Evolutionary conservation across 139 green algal genomes (phyloP).

Genomic region (Volvox reticuliferus): DNA sequence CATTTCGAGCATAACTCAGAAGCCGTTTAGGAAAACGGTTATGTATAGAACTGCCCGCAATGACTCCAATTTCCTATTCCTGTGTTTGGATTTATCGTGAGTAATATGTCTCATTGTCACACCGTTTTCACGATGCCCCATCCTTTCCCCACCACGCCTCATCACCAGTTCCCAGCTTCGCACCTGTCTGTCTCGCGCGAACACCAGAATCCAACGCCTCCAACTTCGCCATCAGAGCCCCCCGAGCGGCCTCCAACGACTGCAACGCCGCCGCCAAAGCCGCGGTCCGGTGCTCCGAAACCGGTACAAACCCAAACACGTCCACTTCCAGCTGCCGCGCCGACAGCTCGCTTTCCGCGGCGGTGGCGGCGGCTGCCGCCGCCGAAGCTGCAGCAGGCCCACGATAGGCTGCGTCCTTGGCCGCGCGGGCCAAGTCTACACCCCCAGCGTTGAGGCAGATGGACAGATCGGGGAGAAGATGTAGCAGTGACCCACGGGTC

Average conservation of each 20-base stretch:
- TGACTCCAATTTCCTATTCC: too few relatives aligned
- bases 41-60: too few relatives aligned
- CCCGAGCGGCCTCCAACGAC: background rate
- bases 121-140: too few relatives aligned
- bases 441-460: background rate
- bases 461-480: slow-evolving; percentile 18
- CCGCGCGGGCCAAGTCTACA: slow-evolving; percentile 11
- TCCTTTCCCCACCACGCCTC: too few relatives aligned
- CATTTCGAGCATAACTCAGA: too few relatives aligned
- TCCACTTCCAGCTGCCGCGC: slow-evolving; percentile 17
- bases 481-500: slow-evolving; percentile 15
- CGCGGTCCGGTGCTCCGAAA: background rate
- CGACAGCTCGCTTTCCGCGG: background rate
- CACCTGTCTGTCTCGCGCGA: too few relatives aligned
- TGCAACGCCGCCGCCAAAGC: slow-evolving; percentile 4
- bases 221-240: background rate
- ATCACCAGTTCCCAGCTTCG: too few relatives aligned
- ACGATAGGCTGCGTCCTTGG: background rate
- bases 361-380: background rate
- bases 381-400: background rate
- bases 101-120: too few relatives aligned
- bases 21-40: too few relatives aligned
- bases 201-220: background rate
- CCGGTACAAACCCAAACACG: slow-evolving; percentile 10
- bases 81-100: too few relatives aligned